Base-by-base conservation (phyloP, 805 yeast species). In the Myxozyma lipomycoides region DNA sequence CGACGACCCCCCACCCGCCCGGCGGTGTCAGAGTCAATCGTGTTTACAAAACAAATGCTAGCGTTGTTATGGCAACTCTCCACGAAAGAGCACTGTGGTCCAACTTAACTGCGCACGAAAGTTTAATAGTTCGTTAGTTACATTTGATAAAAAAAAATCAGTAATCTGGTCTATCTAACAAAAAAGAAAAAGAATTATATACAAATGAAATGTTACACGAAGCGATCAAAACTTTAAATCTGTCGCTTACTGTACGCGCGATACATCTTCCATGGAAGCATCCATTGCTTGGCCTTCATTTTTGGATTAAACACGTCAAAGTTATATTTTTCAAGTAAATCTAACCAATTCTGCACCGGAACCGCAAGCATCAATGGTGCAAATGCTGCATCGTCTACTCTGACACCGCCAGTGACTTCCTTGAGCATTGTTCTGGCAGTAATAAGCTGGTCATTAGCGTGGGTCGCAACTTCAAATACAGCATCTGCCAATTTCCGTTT, bases 401-500 rank as follows among this genome's bases (percentile, higher is more conserved):
- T 44, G 64, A 60, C 7, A 43, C 56, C 35, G 62, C 65, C 59
- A 47, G 68, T 70, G 12, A 77, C 64, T 28, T 70, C 63, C 1
- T 59, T 52, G 22, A 83, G 64, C 58, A 84, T 78, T n/a, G 70
- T 65, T 44, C 84, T 71, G 1, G 93, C 88, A 0, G 89, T 72
- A 3, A 86, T 64, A 2, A 87, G 62, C 65, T 86, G 95, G 64
- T 86, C 95, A 67, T 87, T 86, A 2, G 95, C 93, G 0, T 75
- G 69, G 3, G 83, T 79, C 2, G 93, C 86, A 3, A 83, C 77
- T 42, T 82, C 86, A 61, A 76, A 87, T 1, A 84, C 72, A 6
- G 81, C 78, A 61, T 82, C 80, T 52, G 77, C 76, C 50, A 84
- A 60, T 46, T 67, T 67, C 6, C 70, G 71, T n/a, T 65, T 71